Evolutionary conservation across 768 basidiomycete species (phyloP), one percentile per base, ranked within the genome.

Genomic region (Lepiota venenata): DNA sequence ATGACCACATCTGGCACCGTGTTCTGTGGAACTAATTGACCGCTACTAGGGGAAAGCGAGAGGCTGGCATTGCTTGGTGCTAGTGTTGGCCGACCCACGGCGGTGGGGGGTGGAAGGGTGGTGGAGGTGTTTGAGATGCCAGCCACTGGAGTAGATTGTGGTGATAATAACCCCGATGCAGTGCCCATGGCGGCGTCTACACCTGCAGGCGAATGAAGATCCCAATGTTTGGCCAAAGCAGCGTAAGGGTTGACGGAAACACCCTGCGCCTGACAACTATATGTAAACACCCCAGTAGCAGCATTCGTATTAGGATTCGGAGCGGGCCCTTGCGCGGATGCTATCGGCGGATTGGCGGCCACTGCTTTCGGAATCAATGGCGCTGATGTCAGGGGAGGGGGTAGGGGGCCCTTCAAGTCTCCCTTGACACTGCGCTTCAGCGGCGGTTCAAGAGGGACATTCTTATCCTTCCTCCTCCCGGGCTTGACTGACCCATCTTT

Each of bases 391-490:
- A 88, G 63, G 3, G 86, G 87, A 6, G 88, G 88, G 18, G 88
- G 86, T 22, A 87, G 66, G 14, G 79, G 79, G 2, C 75, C 81
- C 62, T 81, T 84, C 16, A 68, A 50, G 47, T 86, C 85, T 40
- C 80, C 83, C 60, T 87, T 87, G 4, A 86, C 74, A 59, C 85
- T 87, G 56, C 87, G 77, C 67, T 84, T 88, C 57, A 89, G 71
- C 4, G 85, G 74, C 16, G 87, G 85, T 52, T 89, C 86, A 25
- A 79, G 66, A 25, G 78, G 64, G 2, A 71, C 67, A 9, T 66
- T 68, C 64, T 83, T 88, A 44, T 84, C 84, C 64, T 85, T 88
- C 76, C 83, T 87, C 63, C 72, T 74, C 25, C 69, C 73, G 40
- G 64, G 61, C 55, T 74, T 75, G n/a, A 55, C 56, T 15, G 58